A percentile compares a stretch with the other conserved stretches of the same genome.
Conservation (phyloP, 1,284 basidiomycete species). For the Apiotrichum montevideense region DNA sequence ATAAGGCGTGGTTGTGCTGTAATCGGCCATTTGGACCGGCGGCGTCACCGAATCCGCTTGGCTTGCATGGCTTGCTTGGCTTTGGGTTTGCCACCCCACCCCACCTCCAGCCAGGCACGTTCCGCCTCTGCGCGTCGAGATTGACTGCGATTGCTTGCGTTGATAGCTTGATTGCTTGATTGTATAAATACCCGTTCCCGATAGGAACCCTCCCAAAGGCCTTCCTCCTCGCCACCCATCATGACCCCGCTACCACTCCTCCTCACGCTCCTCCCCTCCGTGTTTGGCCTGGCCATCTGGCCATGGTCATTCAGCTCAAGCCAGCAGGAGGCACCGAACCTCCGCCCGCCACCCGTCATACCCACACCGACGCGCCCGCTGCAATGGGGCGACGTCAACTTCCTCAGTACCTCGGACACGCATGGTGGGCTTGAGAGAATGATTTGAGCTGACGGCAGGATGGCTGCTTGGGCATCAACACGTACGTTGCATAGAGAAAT, state of each 20-base stretch:
- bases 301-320: not conserved
- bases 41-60: no score
- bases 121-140: no score
- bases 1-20: no score
- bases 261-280: not conserved
- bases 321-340: not conserved
- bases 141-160: no score
- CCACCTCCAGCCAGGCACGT: no score
- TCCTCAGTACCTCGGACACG: conserved; percentile 44
- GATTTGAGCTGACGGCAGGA: conserved; percentile 20
- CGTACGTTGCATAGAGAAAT: conserved; percentile 23
- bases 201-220: not conserved
- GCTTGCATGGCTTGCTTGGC: no score
- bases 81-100: no score
- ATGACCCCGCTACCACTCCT: not conserved
- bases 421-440: conserved; percentile 32
- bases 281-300: not conserved
- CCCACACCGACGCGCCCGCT: conserved; percentile 36
- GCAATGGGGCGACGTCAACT: conserved; percentile 45
- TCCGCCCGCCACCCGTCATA: conserved; percentile 9
- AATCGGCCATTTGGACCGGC: no score
- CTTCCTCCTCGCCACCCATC: not conserved
- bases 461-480: conserved; percentile 47
- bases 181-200: no score
- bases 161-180: no score